Evolutionary conservation across 2,329 filamentous ascomycete genomes (phyloP), one percentile per base, ranked within the genome.

Genomic region (Xylaria sp.): DNA sequence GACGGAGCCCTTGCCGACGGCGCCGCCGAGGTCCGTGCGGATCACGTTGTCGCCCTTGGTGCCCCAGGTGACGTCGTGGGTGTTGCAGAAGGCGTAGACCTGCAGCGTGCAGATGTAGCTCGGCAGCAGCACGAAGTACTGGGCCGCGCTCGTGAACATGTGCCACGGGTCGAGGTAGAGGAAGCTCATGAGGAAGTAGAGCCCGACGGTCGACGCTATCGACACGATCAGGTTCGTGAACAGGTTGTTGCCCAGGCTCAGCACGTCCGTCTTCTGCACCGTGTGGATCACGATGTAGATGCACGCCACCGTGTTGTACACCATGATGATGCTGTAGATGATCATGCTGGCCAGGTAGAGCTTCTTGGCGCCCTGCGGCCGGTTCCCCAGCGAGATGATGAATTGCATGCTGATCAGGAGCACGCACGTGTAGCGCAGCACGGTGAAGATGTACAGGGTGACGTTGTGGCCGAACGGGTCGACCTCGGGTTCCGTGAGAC

Each of bases 21-120:
- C 94, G 5, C 90, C 86, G 52, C 94, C 94, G 0, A 99, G 85
- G 70, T 99, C 95, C 7, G 90, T 97, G 72, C 91, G 88, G 66
- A 94, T 88, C 34, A 96, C 86, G 72, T 99, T 99, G 80, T 99
- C 94, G 52, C 94, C 94, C 76, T 99, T 99, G 42, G 94, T 99
- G 41, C 94, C 94, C 94, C 94, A 99, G 0, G 92, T 96, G 18
- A 99, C 92, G 71, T 99, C 94, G 82, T 99, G 94, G 0, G 93
- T 96, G 77, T 99, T 99, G 79, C 94, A 97, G 74, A 99, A 99
- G 40, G 94, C 94, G 75, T 99, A 99, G 18, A 97, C 92, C 73
- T 99, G 94, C 2, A 99, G 82, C 0, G 91, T 97, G 78, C 94
- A 97, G 74, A 99, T 96, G 77, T 97, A 99, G 38, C 82, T 88